Conservation (phyloP, 495 filamentous ascomycete species). For the Penicillium odoratum region DNA sequence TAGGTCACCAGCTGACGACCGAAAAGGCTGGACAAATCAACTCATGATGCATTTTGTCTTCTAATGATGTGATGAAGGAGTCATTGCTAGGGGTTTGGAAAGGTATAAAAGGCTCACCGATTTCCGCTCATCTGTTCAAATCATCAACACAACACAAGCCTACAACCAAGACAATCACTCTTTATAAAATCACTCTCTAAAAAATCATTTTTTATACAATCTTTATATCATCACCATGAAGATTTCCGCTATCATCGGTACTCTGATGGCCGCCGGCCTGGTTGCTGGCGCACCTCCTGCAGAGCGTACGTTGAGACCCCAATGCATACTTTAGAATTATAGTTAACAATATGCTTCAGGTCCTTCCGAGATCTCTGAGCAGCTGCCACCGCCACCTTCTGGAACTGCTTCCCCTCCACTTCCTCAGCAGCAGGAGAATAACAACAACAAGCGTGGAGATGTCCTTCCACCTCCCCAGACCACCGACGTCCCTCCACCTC, state of each 20-base stretch:
- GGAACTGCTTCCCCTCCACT: slow-evolving; percentile 6
- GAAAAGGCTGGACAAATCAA: neutral
- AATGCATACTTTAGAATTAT: neutral
- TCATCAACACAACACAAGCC: neutral
- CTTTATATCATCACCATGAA: slow-evolving; percentile 15
- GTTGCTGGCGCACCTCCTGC: slow-evolving; percentile 21
- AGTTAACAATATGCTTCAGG: neutral
- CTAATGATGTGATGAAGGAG: neutral
- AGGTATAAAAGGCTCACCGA: neutral
- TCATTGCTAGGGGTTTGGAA: neutral
- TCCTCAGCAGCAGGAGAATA: slow-evolving; percentile 2
- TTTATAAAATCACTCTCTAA: neutral
- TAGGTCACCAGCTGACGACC: slow-evolving; percentile 1
- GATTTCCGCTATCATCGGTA: slow-evolving; percentile 15
- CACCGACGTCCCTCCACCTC: neutral
- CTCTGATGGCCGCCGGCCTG: slow-evolving; percentile 21
- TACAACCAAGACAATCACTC: slow-evolving; percentile 2
- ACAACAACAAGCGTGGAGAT: slow-evolving; percentile 4
- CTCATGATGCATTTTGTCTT: neutral
- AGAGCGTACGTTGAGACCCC: slow-evolving; percentile 7
- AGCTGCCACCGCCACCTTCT: slow-evolving; percentile 1
- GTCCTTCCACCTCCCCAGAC: neutral
- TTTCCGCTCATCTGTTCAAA: neutral
- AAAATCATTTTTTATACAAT: neutral
- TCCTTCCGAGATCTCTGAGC: slow-evolving; percentile 10